phyloP scores from a whole-genome alignment of 2,329 filamentous ascomycete genomes.

The Didymella glomerata region DNA sequence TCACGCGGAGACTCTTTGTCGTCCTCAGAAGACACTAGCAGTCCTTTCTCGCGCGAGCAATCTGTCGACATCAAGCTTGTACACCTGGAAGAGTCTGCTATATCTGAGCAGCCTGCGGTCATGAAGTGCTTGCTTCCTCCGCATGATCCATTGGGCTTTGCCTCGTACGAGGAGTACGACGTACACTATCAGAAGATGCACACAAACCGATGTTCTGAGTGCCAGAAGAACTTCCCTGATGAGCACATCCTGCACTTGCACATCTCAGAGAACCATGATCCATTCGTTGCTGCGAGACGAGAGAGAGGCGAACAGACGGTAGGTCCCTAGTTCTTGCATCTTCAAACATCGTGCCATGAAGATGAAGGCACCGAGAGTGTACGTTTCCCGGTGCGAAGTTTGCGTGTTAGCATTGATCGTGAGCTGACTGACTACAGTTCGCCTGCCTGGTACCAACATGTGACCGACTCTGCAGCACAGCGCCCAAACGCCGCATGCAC shows the following conservation, averaged over 20 bases:
- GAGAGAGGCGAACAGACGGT: slow-evolving; percentile 89
- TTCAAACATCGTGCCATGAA: not conserved
- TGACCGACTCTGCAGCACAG: slow-evolving; percentile 81
- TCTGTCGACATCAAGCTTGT: slow-evolving; percentile 53
- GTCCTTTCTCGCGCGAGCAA: slow-evolving; percentile 40
- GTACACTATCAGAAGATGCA: slow-evolving; percentile 84
- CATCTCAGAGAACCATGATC: slow-evolving; percentile 90
- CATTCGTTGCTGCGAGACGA: slow-evolving; percentile 73
- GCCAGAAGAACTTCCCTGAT: slow-evolving; percentile 86
- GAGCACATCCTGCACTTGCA: slow-evolving; percentile 82
- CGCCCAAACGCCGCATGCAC: slow-evolving; percentile 85
- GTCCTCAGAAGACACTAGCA: slow-evolving; percentile 50
- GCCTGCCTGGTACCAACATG: slow-evolving; percentile 91
- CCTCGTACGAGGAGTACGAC: slow-evolving; percentile 82
- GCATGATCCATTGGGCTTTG: slow-evolving; percentile 76
- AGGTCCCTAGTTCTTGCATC: slow-evolving; percentile 47
- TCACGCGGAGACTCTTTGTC: slow-evolving; percentile 61
- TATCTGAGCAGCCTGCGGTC: slow-evolving; percentile 48
- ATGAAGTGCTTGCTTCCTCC: slow-evolving; percentile 87
- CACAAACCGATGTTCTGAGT: slow-evolving; percentile 84
- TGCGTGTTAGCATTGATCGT: not conserved
- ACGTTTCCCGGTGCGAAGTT: slow-evolving; percentile 5
- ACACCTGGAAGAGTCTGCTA: slow-evolving; percentile 62
- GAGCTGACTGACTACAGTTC: slow-evolving; percentile 63
- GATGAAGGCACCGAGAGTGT: not conserved